Evolutionary conservation across 169 alveolate genomes (phyloP).

Genomic region (Cryptosporidium ubiquitum): DNA sequence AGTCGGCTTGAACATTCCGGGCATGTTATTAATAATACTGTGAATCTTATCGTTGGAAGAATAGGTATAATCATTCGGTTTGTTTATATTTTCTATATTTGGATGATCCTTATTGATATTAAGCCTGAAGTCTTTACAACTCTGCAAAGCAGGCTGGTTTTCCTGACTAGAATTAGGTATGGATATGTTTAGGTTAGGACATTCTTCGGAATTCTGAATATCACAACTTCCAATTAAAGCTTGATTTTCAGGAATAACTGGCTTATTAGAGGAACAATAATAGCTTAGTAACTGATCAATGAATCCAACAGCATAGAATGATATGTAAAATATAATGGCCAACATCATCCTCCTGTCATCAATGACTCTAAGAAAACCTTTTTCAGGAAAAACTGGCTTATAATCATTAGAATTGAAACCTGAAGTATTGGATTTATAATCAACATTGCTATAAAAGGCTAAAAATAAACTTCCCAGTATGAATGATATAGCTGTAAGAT

Average conservation of each 20-base stretch:
- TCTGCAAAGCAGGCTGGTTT: neutral
- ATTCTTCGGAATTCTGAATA: neutral
- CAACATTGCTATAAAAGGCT: conserved; percentile 62
- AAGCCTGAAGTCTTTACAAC: neutral
- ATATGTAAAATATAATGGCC: conserved; percentile 46
- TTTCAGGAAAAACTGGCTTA: conserved; percentile 16
- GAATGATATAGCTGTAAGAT: conserved; percentile 49
- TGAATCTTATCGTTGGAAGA: neutral
- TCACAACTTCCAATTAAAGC: neutral
- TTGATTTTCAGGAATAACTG: conserved; percentile 14
- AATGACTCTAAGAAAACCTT: conserved; percentile 19
- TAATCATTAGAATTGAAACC: neutral
- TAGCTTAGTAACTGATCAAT: conserved; percentile 38
- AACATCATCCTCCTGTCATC: conserved; percentile 65
- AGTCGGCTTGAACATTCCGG: conserved; percentile 45
- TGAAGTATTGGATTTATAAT: neutral
- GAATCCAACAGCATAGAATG: conserved; percentile 59
- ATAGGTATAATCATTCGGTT: neutral
- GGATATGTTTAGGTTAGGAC: neutral
- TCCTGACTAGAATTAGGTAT: neutral
- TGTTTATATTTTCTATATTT: neutral
- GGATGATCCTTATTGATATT: neutral
- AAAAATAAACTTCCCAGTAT: conserved; percentile 32
- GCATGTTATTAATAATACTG: conserved; percentile 53
- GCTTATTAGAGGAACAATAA: neutral